These are phyloP conservation scores for Nitzschia sp. DNA, from an alignment of 108 stramenopile species.

Conservation along the genomic window DNA sequence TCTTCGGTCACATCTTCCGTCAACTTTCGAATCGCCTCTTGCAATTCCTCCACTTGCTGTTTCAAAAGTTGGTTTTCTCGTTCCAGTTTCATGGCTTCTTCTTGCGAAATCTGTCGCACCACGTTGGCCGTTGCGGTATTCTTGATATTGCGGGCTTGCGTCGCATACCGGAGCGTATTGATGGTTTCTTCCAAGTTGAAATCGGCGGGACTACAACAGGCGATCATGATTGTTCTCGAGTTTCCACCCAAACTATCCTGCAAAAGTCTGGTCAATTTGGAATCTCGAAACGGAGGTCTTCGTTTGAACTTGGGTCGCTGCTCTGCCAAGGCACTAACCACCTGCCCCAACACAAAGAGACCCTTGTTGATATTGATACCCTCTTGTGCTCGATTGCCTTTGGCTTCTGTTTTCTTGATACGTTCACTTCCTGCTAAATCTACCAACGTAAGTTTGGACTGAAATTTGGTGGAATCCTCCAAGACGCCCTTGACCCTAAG, in stretches of 20 bases:
- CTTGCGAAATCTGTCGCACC: slow-evolving; percentile 50
- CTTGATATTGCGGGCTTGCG: slow-evolving; percentile 94
- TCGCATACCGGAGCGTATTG: slow-evolving; percentile 93
- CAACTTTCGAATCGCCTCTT: slow-evolving; percentile 26
- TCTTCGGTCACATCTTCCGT: slow-evolving; percentile 33
- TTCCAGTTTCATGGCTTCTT: slow-evolving; percentile 68
- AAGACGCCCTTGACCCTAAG: slow-evolving; percentile 58
- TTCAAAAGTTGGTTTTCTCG: slow-evolving; percentile 79
- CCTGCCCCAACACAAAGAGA: slow-evolving; percentile 89
- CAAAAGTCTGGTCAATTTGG: slow-evolving; percentile 89
- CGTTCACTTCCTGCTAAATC: slow-evolving; percentile 97
- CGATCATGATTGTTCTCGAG: slow-evolving; percentile 92
- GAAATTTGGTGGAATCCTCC: slow-evolving; percentile 54
- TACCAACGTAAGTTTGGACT: slow-evolving; percentile 95
- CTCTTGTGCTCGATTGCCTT: slow-evolving; percentile 91
- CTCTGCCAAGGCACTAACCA: slow-evolving; percentile 89
- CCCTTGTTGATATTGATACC: slow-evolving; percentile 91
- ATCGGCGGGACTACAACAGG: slow-evolving; percentile 91
- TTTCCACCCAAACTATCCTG: slow-evolving; percentile 94
- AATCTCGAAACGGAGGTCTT: slow-evolving; percentile 86
- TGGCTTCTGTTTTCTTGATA: slow-evolving; percentile 96
- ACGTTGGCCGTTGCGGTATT: slow-evolving; percentile 88
- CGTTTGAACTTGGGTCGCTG: slow-evolving; percentile 23
- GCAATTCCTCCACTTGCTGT: slow-evolving; percentile 49
- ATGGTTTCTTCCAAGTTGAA: slow-evolving; percentile 95